These are phyloP conservation scores for Chondrus crispus DNA, from an alignment of 23 red algal species.

Conservation along the genomic window DNA sequence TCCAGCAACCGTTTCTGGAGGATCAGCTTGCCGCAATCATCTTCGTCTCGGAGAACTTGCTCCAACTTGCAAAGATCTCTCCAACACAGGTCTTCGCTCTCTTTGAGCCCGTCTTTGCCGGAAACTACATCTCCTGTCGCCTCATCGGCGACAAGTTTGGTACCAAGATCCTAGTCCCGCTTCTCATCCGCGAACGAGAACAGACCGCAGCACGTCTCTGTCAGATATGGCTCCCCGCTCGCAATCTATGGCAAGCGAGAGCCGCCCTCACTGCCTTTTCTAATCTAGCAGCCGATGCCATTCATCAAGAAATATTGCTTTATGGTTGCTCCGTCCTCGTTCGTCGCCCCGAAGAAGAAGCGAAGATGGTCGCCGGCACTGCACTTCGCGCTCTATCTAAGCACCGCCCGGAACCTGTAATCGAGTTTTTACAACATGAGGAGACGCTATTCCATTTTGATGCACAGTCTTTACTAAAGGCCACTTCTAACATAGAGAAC, in stretches of 20 bases:
- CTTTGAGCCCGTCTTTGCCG: conserved; percentile 5
- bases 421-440: conserved; percentile 32
- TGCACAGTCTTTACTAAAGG: conserved; percentile 1
- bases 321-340: conserved; percentile 23
- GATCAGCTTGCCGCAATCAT: conserved; percentile 42
- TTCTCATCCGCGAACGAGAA: not conserved
- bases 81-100: not conserved
- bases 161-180: not conserved
- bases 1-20: conserved; percentile 25
- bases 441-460: not conserved
- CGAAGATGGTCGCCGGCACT: conserved; percentile 23
- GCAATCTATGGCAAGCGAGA: conserved; percentile 17
- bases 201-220: not conserved
- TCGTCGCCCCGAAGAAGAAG: not conserved
- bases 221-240: not conserved
- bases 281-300: conserved; percentile 22
- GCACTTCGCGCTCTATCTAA: conserved; percentile 30
- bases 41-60: conserved; percentile 12
- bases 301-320: conserved; percentile 35
- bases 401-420: not conserved
- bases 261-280: conserved; percentile 27
- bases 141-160: conserved; percentile 17
- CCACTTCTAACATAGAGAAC: not conserved
- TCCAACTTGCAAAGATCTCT: not conserved
- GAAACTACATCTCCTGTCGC: not conserved